Conservation (phyloP, 2,329 filamentous ascomycete genomes). For the Colletotrichum echinochloae region DNA sequence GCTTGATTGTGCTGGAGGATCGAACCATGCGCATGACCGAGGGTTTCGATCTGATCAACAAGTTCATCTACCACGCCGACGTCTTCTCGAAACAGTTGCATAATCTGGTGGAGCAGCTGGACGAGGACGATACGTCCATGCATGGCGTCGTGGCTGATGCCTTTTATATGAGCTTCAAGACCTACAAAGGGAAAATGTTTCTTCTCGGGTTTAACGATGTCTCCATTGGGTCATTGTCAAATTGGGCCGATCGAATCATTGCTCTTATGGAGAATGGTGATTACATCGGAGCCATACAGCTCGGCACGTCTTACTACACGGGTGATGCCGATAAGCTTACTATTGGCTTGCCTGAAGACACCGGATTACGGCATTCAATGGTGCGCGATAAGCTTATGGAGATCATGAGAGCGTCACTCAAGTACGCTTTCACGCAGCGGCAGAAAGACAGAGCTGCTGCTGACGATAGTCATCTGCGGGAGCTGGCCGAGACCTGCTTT, state of each 20-base stretch:
- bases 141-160: constrained; percentile 97
- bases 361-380: constrained; percentile 78
- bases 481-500: constrained; percentile 87
- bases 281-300: constrained; percentile 88
- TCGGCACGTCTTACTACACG: constrained; percentile 92
- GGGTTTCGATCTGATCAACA: constrained; percentile 90
- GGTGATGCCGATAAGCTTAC: constrained; percentile 95
- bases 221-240: constrained; percentile 90
- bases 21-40: constrained; percentile 90
- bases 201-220: constrained; percentile 94
- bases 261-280: constrained; percentile 98
- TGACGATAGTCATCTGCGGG: constrained; percentile 73
- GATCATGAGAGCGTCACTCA: constrained; percentile 92
- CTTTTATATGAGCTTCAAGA: constrained; percentile 97
- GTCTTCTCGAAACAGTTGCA: constrained; percentile 90
- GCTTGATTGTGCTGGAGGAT: constrained; percentile 93
- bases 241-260: constrained; percentile 95
- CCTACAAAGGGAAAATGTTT: constrained; percentile 95
- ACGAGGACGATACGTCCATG: constrained; percentile 89
- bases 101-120: constrained; percentile 85
- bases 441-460: constrained; percentile 59
- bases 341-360: constrained; percentile 90
- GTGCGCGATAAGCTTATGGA: constrained; percentile 91
- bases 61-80: constrained; percentile 92
- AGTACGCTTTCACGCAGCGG: constrained; percentile 83